Evolutionary conservation across 169 alveolate species (phyloP).

Genomic region (Plasmodium reichenowi): DNA sequence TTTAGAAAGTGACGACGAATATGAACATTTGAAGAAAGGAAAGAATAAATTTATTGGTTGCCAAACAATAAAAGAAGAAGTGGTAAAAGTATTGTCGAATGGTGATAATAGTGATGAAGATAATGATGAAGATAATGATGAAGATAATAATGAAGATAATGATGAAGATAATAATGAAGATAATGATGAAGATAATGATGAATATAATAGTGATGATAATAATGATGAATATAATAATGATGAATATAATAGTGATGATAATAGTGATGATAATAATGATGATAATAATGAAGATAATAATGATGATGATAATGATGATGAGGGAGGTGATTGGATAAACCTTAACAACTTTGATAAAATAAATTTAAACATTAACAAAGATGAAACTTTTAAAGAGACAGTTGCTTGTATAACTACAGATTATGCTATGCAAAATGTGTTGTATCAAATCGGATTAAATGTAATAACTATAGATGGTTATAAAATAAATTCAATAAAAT

Average conservation of each 20-base stretch:
- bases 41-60: conserved; percentile 15
- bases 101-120: conserved; percentile 28
- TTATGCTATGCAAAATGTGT: conserved; percentile 93
- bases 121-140: not conserved
- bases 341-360: conserved; percentile 40
- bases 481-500: conserved; percentile 86
- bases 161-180: too few species aligned
- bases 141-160: too few species aligned
- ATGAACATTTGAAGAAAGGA: not conserved
- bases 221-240: conserved; percentile 53
- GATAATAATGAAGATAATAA: too few species aligned
- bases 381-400: conserved; percentile 41
- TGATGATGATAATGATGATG: conserved; percentile 27
- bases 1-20: not conserved
- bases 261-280: too few species aligned
- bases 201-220: not conserved
- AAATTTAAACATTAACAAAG: conserved; percentile 38
- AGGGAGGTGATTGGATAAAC: conserved; percentile 49
- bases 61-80: conserved; percentile 57
- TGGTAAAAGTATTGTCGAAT: conserved; percentile 19
- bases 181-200: not conserved
- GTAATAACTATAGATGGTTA: conserved; percentile 91
- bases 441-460: conserved; percentile 91
- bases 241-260: not conserved
- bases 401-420: conserved; percentile 92